Evolutionary conservation across 805 yeast species (phyloP).

Genomic region (Kodamaea jinghongensis): DNA sequence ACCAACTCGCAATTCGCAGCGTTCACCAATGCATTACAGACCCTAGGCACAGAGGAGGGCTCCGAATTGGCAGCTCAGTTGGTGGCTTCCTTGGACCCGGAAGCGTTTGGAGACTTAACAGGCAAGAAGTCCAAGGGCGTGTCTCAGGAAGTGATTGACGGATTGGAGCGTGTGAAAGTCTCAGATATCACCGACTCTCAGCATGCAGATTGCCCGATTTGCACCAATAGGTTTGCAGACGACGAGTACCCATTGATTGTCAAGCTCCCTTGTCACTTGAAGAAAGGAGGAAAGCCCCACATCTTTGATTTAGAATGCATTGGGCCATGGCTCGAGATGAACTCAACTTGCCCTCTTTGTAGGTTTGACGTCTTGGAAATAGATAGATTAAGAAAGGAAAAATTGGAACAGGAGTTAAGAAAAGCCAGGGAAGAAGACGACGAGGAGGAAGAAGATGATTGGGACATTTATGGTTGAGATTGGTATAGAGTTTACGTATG

Average conservation of each 20-base stretch:
- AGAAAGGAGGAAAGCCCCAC: conserved; percentile 45
- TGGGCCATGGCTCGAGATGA: conserved; percentile 79
- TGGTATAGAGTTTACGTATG: neutral
- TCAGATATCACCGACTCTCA: conserved; percentile 35
- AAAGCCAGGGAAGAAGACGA: conserved; percentile 43
- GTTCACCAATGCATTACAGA: conserved; percentile 30
- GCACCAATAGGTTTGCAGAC: conserved; percentile 67
- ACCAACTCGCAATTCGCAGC: conserved; percentile 11
- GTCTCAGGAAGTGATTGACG: conserved; percentile 66
- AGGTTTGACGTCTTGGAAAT: conserved; percentile 61
- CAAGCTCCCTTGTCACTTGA: conserved; percentile 59
- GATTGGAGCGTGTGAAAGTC: conserved; percentile 63
- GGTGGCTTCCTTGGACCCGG: conserved; percentile 19
- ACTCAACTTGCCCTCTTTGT: conserved; percentile 83
- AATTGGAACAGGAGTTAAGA: conserved; percentile 33
- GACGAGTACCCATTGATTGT: conserved; percentile 82
- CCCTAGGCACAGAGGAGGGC: conserved; percentile 30
- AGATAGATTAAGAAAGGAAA: conserved; percentile 25
- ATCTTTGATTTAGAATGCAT: conserved; percentile 87
- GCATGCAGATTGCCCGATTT: conserved; percentile 77
- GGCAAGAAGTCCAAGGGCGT: conserved; percentile 46
- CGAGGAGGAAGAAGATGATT: conserved; percentile 57
- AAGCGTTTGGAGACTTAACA: conserved; percentile 8
- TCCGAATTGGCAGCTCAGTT: conserved; percentile 28
- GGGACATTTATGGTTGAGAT: conserved; percentile 76